Percentiles rank a stretch among this genome's conserved stretches.
These are phyloP conservation scores for Silene latifolia DNA, from an alignment of 148 eudicot species.

Conservation along the genomic window DNA sequence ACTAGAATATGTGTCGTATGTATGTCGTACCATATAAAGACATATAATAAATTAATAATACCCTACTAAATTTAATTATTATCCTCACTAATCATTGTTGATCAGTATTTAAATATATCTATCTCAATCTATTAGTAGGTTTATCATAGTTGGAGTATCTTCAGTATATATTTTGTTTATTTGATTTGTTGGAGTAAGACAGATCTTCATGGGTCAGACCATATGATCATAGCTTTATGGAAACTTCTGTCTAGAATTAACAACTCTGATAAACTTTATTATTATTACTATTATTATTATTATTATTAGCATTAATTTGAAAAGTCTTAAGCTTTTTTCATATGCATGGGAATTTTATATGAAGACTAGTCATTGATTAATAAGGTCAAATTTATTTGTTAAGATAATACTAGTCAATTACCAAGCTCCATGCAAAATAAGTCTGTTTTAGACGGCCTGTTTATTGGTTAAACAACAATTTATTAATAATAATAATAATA, in stretches of 20 bases:
- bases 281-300: not conserved
- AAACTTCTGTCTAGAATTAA: slow-evolving; percentile 29
- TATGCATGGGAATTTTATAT: slow-evolving; percentile 6
- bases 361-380: not conserved
- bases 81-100: not conserved
- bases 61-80: not conserved
- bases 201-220: slow-evolving; percentile 29
- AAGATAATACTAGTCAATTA: not conserved
- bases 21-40: slow-evolving; percentile 17
- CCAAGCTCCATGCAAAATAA: slow-evolving; percentile 1
- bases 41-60: not conserved
- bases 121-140: slow-evolving; percentile 7
- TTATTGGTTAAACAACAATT: too few species aligned
- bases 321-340: slow-evolving; percentile 16
- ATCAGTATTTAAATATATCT: slow-evolving; percentile 8
- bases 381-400: not conserved
- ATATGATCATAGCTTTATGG: slow-evolving; percentile 23
- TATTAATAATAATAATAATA: too few species aligned
- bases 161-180: not conserved
- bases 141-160: slow-evolving; percentile 2
- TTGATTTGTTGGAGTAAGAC: slow-evolving; percentile 6
- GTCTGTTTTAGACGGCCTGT: too few species aligned
- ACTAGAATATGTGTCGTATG: not conserved
- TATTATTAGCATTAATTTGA: not conserved
- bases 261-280: slow-evolving; percentile 17